These are phyloP conservation scores for Fusarium beomiforme DNA, from an alignment of 2,329 filamentous ascomycete genomes.

Conservation along the genomic window DNA sequence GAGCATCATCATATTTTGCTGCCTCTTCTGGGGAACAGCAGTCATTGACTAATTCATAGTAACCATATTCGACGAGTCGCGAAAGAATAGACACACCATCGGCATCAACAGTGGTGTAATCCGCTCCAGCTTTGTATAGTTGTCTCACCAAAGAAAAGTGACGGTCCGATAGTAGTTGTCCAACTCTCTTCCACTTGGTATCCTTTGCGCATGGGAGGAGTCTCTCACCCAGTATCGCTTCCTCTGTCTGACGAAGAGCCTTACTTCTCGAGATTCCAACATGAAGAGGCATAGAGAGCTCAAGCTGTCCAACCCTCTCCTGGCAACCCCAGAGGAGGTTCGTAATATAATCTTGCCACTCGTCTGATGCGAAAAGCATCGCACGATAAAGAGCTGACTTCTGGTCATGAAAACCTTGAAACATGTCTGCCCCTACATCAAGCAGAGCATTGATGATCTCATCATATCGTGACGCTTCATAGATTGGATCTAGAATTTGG, in stretches of 20 bases:
- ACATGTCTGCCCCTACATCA: slow-evolving; percentile 7
- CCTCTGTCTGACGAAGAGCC: slow-evolving; percentile 25
- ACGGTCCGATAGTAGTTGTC: neutral
- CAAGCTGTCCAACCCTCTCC: neutral
- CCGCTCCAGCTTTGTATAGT: slow-evolving; percentile 15
- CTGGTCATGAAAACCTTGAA: neutral
- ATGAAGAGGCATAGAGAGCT: neutral
- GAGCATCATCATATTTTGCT: neutral
- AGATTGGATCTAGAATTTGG: neutral
- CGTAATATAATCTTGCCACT: slow-evolving; percentile 17
- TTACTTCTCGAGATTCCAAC: neutral
- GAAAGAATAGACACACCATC: neutral
- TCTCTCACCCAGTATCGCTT: neutral
- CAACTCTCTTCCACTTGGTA: slow-evolving; percentile 9
- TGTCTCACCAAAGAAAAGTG: slow-evolving; percentile 19
- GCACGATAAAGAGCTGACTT: slow-evolving; percentile 7
- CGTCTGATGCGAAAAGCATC: slow-evolving; percentile 14
- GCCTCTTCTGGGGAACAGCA: slow-evolving; percentile 20
- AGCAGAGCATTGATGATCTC: slow-evolving; percentile 23
- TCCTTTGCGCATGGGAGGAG: neutral
- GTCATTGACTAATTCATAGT: slow-evolving; percentile 18
- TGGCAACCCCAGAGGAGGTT: slow-evolving; percentile 12
- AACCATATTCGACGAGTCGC: slow-evolving; percentile 8
- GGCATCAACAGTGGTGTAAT: neutral
- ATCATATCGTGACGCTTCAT: slow-evolving; percentile 11